Evolutionary conservation across 2,329 filamentous ascomycete species (phyloP).

Genomic region (Pochonia chlamydosporia): DNA sequence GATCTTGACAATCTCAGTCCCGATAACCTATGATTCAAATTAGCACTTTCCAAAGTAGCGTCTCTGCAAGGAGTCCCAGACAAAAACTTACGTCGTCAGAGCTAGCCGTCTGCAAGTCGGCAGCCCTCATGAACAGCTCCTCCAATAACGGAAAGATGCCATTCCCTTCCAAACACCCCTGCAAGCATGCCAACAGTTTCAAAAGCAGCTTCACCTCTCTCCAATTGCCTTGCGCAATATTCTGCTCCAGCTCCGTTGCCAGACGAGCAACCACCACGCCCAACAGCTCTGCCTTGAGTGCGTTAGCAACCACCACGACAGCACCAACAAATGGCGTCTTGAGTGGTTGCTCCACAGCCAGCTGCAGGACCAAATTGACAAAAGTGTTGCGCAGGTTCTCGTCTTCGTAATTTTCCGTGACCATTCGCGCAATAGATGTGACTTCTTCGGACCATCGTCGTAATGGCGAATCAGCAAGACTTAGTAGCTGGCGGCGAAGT

Average conservation of each 20-base stretch:
- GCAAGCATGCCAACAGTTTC: constrained; percentile 83
- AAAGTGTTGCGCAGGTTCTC: constrained; percentile 70
- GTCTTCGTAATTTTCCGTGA: constrained; percentile 82
- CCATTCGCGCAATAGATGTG: constrained; percentile 64
- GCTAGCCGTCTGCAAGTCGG: constrained; percentile 85
- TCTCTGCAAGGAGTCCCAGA: not conserved
- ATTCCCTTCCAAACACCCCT: constrained; percentile 73
- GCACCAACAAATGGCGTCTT: constrained; percentile 95
- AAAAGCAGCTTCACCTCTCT: constrained; percentile 85
- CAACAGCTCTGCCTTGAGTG: constrained; percentile 68
- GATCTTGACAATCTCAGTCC: constrained; percentile 90
- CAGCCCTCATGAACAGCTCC: constrained; percentile 86
- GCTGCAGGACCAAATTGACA: constrained; percentile 65
- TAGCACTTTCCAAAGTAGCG: constrained; percentile 3
- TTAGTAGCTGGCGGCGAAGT: constrained; percentile 71
- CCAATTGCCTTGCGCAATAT: constrained; percentile 72
- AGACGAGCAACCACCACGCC: constrained; percentile 63
- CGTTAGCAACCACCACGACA: constrained; percentile 74
- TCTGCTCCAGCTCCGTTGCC: constrained; percentile 56
- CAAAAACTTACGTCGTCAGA: constrained; percentile 73
- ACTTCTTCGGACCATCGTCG: constrained; percentile 76
- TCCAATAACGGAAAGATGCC: constrained; percentile 81
- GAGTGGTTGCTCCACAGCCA: constrained; percentile 85
- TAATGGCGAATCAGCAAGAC: constrained; percentile 75
- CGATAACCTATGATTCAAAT: constrained; percentile 45